Evolutionary conservation across 768 basidiomycete species (phyloP), one percentile per base, ranked within the genome.

Genomic region (Pilatotrama ljubarskyi): DNA sequence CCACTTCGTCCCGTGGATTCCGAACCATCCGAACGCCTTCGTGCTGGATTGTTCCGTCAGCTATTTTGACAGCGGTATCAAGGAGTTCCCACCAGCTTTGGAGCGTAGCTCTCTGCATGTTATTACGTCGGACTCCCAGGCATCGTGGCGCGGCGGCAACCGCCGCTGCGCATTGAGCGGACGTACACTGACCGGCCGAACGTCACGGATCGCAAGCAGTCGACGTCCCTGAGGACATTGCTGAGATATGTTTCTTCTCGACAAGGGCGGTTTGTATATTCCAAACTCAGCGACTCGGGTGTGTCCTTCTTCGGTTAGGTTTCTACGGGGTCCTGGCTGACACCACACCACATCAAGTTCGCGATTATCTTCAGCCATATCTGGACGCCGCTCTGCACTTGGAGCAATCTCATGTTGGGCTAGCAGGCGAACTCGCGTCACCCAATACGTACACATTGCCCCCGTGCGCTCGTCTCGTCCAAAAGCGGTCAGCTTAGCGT

Each of bases 281-380:
- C 29, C 48, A 49, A 49, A 49, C 48, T 36, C 48, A 49, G 48
- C 48, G 48, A 49, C 29, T 25, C 32, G 15, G 29, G 29, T 25
- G 32, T 29, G 32, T 49, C 5, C 48, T 18, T 49, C 48, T 35
- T 25, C 29, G 15, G 32, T 10, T 46, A 25, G 35, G 20, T 22
- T n/a, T 14, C 5, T 32, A 36, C 48, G 50, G 50, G 50, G 50
- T 51, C 50, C 50, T 25, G n/a, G 20, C 20, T 7, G 36, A 32
- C 50, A 51, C 50, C 46, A 24, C 46, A 48, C 46, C 35, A 35
- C 50, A 51, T 51, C 50, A 37, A 35, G 50, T 51, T 51, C 50
- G 50, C 50, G 50, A 51, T 51, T 51, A 51, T 51, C 50, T 37
- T 13, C 18, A 1, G 22, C 36, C 35, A 51, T 51, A 51, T 38